Percentiles rank a stretch among this genome's conserved stretches.
Conservation (phyloP, 208 protist genomes). For the Leishmania tropica region DNA sequence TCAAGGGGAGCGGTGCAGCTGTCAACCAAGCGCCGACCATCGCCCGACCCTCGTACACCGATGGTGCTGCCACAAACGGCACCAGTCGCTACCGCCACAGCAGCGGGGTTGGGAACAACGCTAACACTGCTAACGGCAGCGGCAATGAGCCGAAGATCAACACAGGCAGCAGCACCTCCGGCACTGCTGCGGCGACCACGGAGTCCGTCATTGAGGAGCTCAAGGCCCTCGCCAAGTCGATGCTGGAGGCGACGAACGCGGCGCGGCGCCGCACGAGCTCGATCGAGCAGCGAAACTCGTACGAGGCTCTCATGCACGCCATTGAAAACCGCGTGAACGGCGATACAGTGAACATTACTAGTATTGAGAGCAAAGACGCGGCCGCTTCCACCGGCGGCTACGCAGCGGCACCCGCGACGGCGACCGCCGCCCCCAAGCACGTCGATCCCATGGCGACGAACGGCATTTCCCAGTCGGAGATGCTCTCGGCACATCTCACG, state of each 20-base stretch:
- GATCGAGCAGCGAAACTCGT: slow-evolving; percentile 57
- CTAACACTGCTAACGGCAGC: not conserved
- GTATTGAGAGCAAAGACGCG: not conserved
- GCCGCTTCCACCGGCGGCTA: not conserved
- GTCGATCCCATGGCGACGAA: slow-evolving; percentile 10
- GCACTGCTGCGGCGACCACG: slow-evolving; percentile 29
- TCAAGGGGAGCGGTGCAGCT: not conserved
- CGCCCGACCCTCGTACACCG: not conserved
- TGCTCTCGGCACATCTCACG: slow-evolving; percentile 20
- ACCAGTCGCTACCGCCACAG: not conserved
- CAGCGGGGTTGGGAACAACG: not conserved
- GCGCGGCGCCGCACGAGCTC: slow-evolving; percentile 55
- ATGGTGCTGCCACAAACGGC: slow-evolving; percentile 1
- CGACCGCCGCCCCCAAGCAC: slow-evolving; percentile 6
- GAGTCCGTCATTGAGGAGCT: slow-evolving; percentile 87
- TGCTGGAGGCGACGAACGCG: slow-evolving; percentile 82
- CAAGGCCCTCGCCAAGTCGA: slow-evolving; percentile 79
- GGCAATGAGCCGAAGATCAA: not conserved
- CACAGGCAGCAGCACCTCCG: not conserved
- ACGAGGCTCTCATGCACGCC: slow-evolving; percentile 72
- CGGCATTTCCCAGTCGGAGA: slow-evolving; percentile 10
- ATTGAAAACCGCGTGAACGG: slow-evolving; percentile 44
- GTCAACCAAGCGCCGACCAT: not conserved
- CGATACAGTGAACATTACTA: not conserved
- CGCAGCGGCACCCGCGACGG: not conserved